Base-by-base conservation (phyloP, 2,329 filamentous ascomycete species). In the Ophiocordyceps camponoti-floridani region DNA sequence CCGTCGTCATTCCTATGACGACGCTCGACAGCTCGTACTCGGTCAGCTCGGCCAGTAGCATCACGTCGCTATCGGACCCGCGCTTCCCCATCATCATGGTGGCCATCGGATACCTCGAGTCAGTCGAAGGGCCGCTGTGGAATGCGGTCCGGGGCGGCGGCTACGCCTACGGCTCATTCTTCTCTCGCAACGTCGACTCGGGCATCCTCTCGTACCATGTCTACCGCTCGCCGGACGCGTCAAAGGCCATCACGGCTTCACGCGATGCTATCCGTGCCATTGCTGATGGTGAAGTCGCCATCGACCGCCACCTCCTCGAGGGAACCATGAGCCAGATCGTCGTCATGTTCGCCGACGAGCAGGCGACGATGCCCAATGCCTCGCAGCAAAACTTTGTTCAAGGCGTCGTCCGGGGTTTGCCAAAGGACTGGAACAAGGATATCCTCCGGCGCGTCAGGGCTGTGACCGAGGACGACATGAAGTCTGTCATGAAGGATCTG, bases 101-200 rank as follows among this genome's bases (percentile, higher is more conserved):
- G 8, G 87, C 89, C 1, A 77, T 87, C 43, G 79, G 87, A 18
- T 96, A 95, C 58, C 80, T 98, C 48, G 88, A 95, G 57, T 80
- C 87, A 1, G 83, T 93, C 16, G 91, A 98, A 62, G 91, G 91
- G 0, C 91, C 91, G 1, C 75, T 98, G 30, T 96, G 91, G 89
- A 82, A 82, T 50, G 85, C 86, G 0, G 84, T 96, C 43, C 85
- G 91, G 42, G 91, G 91, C 46, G 91, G 85, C 40, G 91, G 91
- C 41, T 78, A 96, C 44, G 91, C 91, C 0, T 98, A 98, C 57
- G 88, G 88, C 44, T 81, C 83, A 1, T 77, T 74, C 53, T 94
- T 96, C 56, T 72, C 72, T 41, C 79, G 83, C 41, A 82, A 85
- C 55, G 66, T 84, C 27, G 85, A 91, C 55, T 79, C 77, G 1